Percentiles rank a stretch among this genome's conserved stretches.
These are phyloP conservation scores for Ophiostoma ulmi DNA, from an alignment of 2,329 filamentous ascomycete species.

Conservation along the genomic window DNA sequence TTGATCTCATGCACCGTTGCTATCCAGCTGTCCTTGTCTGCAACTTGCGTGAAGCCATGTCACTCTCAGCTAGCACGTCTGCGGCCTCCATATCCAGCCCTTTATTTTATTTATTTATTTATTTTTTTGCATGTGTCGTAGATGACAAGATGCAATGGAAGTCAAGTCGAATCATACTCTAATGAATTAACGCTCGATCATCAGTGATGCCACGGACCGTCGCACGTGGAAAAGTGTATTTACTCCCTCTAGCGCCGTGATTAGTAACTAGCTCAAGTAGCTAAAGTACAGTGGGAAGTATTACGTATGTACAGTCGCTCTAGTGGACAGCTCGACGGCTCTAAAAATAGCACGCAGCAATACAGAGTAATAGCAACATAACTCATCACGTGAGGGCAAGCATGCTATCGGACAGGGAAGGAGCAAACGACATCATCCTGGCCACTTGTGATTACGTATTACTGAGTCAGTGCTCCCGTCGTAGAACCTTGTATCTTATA, in stretches of 20 bases:
- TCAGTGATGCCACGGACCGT: neutral
- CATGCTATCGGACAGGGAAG: neutral
- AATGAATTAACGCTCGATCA: neutral
- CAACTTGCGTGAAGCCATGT: neutral
- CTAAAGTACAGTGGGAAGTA: neutral
- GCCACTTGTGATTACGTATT: neutral
- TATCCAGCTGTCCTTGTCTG: neutral
- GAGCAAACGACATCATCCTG: neutral
- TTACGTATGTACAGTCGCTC: no score
- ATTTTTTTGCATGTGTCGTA: neutral
- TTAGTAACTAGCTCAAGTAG: neutral
- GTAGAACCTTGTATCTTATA: neutral
- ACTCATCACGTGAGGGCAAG: neutral
- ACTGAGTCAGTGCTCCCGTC: neutral
- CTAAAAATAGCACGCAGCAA: neutral
- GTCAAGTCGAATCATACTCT: neutral
- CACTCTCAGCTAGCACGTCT: neutral
- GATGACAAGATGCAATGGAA: neutral
- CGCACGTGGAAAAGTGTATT: slow-evolving; percentile 11
- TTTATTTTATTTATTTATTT: neutral
- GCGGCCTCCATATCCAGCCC: neutral
- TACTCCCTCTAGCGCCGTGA: neutral
- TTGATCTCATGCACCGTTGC: neutral
- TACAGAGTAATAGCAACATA: neutral
- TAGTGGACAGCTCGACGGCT: neutral